phyloP scores from a whole-genome alignment of 371 early-diverging fungal species.

The Mucor lusitanicus region DNA sequence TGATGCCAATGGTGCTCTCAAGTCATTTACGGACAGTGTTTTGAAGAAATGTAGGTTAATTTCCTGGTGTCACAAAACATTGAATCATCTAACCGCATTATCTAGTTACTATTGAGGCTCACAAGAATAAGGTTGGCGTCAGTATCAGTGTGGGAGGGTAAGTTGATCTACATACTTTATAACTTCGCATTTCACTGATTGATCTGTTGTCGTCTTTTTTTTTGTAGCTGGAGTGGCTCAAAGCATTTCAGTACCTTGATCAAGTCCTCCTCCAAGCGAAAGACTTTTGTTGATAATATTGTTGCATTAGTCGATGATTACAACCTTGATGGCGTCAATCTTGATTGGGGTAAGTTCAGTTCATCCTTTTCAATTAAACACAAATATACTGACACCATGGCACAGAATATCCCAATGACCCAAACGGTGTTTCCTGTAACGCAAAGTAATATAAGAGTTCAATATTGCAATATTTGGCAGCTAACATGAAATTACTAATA shows the following conservation, averaged over 20 bases:
- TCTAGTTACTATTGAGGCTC: constrained; percentile 42
- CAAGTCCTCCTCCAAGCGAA: constrained; percentile 6
- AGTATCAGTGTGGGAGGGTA: constrained; percentile 50
- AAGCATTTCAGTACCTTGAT: constrained; percentile 36
- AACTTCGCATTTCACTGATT: background rate
- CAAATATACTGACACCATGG: background rate
- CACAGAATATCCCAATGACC: constrained; percentile 45
- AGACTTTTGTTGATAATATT: constrained; percentile 29
- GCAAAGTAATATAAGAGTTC: constrained; percentile 17
- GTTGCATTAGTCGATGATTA: constrained; percentile 39
- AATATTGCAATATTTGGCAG: background rate
- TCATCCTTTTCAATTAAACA: background rate
- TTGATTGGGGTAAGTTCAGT: constrained; percentile 53
- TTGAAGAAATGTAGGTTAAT: constrained; percentile 12
- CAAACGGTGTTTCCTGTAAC: constrained; percentile 42
- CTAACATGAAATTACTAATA: background rate
- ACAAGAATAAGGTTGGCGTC: constrained; percentile 34
- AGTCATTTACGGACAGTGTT: constrained; percentile 9
- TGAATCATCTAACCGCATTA: background rate
- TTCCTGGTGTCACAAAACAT: constrained; percentile 13
- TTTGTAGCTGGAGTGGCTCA: constrained; percentile 46
- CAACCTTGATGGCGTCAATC: constrained; percentile 60
- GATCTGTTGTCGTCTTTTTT: background rate
- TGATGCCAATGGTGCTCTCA: constrained; percentile 27
- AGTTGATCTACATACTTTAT: background rate